Evolutionary conservation across 768 basidiomycete genomes (phyloP).

Genomic region (Cystoderma amianthinum): DNA sequence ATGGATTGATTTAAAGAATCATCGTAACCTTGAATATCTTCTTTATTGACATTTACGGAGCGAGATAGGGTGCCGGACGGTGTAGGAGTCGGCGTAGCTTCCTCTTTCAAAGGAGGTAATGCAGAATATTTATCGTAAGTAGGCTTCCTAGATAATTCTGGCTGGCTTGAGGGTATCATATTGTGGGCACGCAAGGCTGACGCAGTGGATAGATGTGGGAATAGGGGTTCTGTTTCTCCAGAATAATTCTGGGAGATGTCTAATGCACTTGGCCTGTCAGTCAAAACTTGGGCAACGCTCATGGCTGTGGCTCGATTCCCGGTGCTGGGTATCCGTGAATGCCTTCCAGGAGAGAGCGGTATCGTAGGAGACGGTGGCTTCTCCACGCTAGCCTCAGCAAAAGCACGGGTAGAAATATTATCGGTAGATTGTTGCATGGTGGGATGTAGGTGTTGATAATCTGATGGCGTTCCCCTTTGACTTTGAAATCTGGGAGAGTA

Average conservation of each 20-base stretch:
- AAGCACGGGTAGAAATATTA: not conserved
- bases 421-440: too few relatives aligned
- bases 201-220: not conserved
- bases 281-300: constrained; percentile 68
- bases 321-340: constrained; percentile 57
- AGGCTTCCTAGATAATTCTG: constrained; percentile 52
- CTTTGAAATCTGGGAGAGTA: too few relatives aligned
- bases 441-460: too few relatives aligned
- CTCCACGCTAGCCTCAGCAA: not conserved
- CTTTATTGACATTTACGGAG: constrained; percentile 1
- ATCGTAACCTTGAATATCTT: not conserved
- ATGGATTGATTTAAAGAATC: too few relatives aligned
- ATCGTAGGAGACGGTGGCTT: not conserved
- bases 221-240: not conserved
- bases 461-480: too few relatives aligned
- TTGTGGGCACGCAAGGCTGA: not conserved
- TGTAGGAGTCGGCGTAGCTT: constrained; percentile 48
- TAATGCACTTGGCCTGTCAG: constrained; percentile 21
- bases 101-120: constrained; percentile 65
- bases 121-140: constrained; percentile 63
- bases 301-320: constrained; percentile 68
- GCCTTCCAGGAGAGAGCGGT: constrained; percentile 29
- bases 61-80: constrained; percentile 50
- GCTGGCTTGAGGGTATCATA: constrained; percentile 5
- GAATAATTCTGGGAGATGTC: too few relatives aligned